Conservation (phyloP, 257 asterid genomes). For the Jacaranda mimosifolia region DNA sequence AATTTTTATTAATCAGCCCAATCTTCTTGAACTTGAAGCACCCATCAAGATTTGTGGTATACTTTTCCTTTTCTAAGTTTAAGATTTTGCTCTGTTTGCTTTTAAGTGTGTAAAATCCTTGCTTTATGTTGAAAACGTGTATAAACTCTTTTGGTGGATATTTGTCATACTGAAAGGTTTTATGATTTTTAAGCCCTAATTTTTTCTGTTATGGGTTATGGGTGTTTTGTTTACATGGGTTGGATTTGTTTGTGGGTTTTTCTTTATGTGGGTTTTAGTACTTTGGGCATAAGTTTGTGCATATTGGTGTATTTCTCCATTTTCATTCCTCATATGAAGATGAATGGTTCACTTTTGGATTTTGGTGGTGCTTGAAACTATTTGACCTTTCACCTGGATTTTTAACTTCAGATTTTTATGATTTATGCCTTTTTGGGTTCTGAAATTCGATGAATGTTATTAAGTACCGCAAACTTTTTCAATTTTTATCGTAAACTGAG, state of each 20-base stretch:
- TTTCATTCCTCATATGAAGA: background rate
- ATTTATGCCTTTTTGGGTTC: constrained; percentile 28
- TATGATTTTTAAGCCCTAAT: background rate
- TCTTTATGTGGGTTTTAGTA: background rate
- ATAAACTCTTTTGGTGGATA: background rate
- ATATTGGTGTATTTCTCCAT: background rate
- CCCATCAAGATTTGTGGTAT: constrained; percentile 97
- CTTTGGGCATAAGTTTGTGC: background rate
- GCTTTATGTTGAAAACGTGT: constrained; percentile 10
- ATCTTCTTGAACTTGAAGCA: constrained; percentile 94
- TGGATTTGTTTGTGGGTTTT: constrained; percentile 20
- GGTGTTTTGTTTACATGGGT: background rate
- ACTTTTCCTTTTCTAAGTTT: background rate
- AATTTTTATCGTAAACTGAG: background rate
- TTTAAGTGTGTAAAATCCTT: background rate
- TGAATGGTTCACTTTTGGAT: constrained; percentile 12
- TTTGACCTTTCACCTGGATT: background rate
- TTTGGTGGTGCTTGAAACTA: constrained; percentile 11
- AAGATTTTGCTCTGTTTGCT: background rate
- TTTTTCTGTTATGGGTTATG: background rate
- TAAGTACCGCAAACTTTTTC: background rate
- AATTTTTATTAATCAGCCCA: constrained; percentile 78
- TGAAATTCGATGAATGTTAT: constrained; percentile 21
- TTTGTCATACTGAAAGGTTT: background rate
- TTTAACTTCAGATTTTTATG: background rate